Base-by-base conservation (phyloP, 129 eudicot genomes). In the Tanacetum coccineum region DNA sequence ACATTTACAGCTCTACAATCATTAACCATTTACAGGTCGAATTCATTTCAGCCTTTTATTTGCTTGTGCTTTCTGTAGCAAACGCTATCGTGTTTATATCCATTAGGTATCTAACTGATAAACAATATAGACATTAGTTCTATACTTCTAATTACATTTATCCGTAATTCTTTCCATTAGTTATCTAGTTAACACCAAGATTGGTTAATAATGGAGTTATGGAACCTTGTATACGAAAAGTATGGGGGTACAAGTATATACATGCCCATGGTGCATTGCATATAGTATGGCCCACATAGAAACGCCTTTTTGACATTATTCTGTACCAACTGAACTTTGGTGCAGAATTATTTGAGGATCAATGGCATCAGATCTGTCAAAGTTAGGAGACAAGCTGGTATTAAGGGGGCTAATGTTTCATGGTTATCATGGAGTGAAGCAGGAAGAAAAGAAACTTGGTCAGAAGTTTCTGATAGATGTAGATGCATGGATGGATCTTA, bases 401-500 rank as follows among this genome's bases (percentile, higher is more conserved):
- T 63, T 89, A 9, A 81, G 91, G 70, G 97, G 97, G 44, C 67
- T 90, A 56, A 82, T 75, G 84, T 90, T 89, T 59, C 95, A 89
- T 68, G 95, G 97, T 20, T 90, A 51, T 78, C 96, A 89, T 64
- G 96, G 96, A 48, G 91, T 86, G 68, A 82, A 84, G 67, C 79
- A 79, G 15, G 97, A 86, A 66, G 97, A 90, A 60, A 86, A 81
- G 72, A 86, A 54, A 30, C 80, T 90, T 22, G 97, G 97, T 56
- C 97, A 90, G 70, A 87, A 90, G 74, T 90, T 82, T 79, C 42
- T 80, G 79, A 73, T 90, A 28, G 97, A 90, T 78, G 77, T 90
- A 52, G 95, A 90, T 82, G 97, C 95, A 17, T 90, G 95, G 95
- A 81, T 90, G 91, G 95, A 90, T 87, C 95, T 90, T 64, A 80